Evolutionary conservation across 169 alveolate genomes (phyloP).

Genomic region (Babesia ovis): DNA sequence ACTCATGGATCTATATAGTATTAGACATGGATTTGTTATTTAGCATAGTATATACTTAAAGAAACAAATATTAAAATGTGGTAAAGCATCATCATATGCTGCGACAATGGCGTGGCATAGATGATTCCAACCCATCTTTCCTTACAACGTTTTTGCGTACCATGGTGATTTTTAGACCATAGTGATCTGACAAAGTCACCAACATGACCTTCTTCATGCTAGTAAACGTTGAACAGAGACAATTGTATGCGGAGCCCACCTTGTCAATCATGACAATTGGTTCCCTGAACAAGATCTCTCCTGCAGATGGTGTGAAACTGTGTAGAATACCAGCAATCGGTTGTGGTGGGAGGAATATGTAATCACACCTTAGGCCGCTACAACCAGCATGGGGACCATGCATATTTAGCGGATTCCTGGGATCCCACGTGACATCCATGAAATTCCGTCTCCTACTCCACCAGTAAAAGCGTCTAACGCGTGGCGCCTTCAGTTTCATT

Average conservation of each 20-base stretch:
- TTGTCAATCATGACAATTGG: constrained; percentile 82
- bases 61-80: background rate
- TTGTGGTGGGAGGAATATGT: constrained; percentile 85
- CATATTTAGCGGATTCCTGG: constrained; percentile 84
- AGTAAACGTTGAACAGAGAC: constrained; percentile 57
- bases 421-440: constrained; percentile 87
- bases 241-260: constrained; percentile 41
- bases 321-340: constrained; percentile 70
- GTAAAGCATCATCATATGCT: constrained; percentile 2
- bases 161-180: constrained; percentile 81
- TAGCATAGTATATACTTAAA: too few species aligned
- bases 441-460: constrained; percentile 20
- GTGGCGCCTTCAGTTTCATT: constrained; percentile 20
- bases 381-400: constrained; percentile 88
- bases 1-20: too few species aligned
- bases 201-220: constrained; percentile 76
- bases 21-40: too few species aligned
- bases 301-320: constrained; percentile 75
- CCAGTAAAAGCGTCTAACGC: constrained; percentile 32
- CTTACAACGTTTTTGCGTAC: constrained; percentile 10
- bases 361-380: constrained; percentile 87
- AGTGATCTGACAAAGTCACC: constrained; percentile 87
- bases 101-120: background rate
- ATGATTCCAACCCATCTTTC: background rate
- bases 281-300: constrained; percentile 82